Percentiles rank a stretch among this genome's conserved stretches.
These are phyloP conservation scores for Salvia rosmarinus DNA, from an alignment of 257 asterid genomes.

Conservation along the genomic window DNA sequence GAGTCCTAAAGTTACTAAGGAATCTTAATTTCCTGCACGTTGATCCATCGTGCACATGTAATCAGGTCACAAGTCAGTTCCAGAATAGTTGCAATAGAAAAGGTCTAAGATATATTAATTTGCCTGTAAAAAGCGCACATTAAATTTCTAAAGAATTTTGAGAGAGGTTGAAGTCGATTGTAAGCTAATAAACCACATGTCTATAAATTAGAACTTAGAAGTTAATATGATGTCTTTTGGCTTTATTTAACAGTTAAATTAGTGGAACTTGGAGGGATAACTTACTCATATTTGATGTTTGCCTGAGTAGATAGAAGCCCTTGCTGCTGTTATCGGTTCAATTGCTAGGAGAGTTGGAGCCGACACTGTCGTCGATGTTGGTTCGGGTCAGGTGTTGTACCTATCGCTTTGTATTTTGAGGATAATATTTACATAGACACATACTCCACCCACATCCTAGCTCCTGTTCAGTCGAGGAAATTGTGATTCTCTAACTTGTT, in stretches of 20 bases:
- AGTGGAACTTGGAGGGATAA: conserved; percentile 37
- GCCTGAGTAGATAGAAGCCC: conserved; percentile 66
- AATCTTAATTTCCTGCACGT: conserved; percentile 12
- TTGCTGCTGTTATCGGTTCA: conserved; percentile 69
- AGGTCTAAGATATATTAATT: not conserved
- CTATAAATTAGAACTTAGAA: not conserved
- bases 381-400: conserved; percentile 85
- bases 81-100: not conserved
- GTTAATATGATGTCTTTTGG: conserved; percentile 26
- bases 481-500: not conserved
- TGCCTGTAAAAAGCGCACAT: not conserved
- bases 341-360: conserved; percentile 65
- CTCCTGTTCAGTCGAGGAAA: conserved; percentile 4
- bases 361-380: conserved; percentile 69
- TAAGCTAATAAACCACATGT: conserved; percentile 12
- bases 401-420: conserved; percentile 20
- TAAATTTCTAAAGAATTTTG: conserved; percentile 3
- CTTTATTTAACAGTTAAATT: conserved; percentile 12
- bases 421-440: not conserved
- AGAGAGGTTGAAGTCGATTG: conserved; percentile 4
- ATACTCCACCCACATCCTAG: not conserved
- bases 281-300: conserved; percentile 36
- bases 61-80: conserved; percentile 25
- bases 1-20: conserved; percentile 9
- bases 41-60: conserved; percentile 19